Evolutionary conservation across 1,139 yeast genomes (phyloP).

Genomic region (Groenewaldozyma sp.): DNA sequence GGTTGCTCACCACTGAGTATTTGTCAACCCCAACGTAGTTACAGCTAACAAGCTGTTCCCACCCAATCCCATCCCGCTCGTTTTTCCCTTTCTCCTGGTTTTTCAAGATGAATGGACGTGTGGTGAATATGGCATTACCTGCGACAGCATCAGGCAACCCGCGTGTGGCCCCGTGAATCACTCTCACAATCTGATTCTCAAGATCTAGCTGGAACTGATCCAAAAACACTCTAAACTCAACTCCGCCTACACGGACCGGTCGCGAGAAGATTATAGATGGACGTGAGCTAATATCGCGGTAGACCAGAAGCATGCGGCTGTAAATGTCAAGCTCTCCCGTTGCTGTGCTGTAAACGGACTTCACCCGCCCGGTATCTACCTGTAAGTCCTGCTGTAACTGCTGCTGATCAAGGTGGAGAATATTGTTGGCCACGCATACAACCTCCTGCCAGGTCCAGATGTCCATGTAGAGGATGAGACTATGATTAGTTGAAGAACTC

Average conservation of each 20-base stretch:
- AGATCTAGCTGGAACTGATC: not conserved
- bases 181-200: not conserved
- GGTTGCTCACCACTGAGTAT: not conserved
- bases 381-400: not conserved
- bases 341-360: no score
- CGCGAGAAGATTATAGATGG: not conserved
- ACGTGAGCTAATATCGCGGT: constrained; percentile 1
- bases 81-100: not conserved
- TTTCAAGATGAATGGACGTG: not conserved
- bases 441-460: not conserved
- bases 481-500: not conserved
- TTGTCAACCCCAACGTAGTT: not conserved
- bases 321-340: not conserved
- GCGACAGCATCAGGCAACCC: not conserved
- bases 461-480: not conserved
- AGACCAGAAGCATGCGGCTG: not conserved
- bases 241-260: not conserved
- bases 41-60: not conserved
- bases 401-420: not conserved
- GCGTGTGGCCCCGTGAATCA: no score
- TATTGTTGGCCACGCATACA: not conserved
- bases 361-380: no score
- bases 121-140: not conserved
- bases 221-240: not conserved
- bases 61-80: not conserved